Conservation (phyloP, 345 rosid species). For the Syzygium oleosum region DNA sequence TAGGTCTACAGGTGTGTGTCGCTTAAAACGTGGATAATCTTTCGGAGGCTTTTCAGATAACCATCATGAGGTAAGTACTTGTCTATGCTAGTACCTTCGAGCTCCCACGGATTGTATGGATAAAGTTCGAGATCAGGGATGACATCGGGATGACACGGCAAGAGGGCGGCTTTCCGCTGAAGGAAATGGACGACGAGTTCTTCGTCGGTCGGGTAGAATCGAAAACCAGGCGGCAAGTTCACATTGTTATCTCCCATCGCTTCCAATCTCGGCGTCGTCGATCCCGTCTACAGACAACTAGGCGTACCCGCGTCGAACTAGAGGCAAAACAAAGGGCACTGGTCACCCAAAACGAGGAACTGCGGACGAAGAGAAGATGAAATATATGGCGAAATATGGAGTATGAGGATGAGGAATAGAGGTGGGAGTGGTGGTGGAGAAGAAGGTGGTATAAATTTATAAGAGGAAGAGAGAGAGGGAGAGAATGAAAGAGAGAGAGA, state of each 20-base stretch:
- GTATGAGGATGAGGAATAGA: slow-evolving; percentile 6
- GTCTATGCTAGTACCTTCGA: slow-evolving; percentile 39
- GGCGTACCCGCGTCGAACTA: neutral
- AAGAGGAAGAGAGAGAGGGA: slow-evolving; percentile 2
- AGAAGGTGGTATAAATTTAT: neutral
- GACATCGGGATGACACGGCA: slow-evolving; percentile 89
- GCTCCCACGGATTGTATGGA: slow-evolving; percentile 95
- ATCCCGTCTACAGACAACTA: neutral
- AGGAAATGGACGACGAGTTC: slow-evolving; percentile 96
- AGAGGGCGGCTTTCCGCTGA: slow-evolving; percentile 73
- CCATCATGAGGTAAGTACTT: neutral
- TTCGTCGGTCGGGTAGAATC: slow-evolving; percentile 82
- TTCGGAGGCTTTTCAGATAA: neutral
- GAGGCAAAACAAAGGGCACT: neutral
- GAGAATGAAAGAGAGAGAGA: neutral
- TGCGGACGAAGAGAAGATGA: neutral
- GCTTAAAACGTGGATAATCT: neutral
- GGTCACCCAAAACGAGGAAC: neutral
- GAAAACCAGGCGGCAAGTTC: slow-evolving; percentile 88
- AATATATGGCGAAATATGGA: neutral
- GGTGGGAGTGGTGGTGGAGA: slow-evolving; percentile 2
- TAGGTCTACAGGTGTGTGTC: neutral
- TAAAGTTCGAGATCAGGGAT: slow-evolving; percentile 91
- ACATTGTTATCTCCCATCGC: slow-evolving; percentile 33
- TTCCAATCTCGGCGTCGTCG: neutral